These are phyloP conservation scores for Tulasnella sp. DNA, from an alignment of 768 basidiomycete species.

Conservation along the genomic window DNA sequence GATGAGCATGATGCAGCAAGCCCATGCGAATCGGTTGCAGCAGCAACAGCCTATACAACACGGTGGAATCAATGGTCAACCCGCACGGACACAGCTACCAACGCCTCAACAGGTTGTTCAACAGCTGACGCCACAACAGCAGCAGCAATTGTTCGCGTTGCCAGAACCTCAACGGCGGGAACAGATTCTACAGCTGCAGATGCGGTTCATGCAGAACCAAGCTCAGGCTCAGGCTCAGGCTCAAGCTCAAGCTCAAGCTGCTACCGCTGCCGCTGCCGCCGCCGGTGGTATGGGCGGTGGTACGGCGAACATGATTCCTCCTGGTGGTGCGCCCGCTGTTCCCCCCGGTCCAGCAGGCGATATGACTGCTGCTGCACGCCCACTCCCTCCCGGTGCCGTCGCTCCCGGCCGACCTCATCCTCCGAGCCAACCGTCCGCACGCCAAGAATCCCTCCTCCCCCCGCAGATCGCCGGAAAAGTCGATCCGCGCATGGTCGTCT, in stretches of 20 bases:
- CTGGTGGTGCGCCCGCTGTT: background rate
- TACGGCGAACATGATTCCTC: background rate
- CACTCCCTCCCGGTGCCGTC: background rate
- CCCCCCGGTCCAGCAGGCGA: conserved; percentile 6
- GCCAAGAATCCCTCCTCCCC: background rate
- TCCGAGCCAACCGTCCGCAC: background rate
- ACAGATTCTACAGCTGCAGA: conserved; percentile 9
- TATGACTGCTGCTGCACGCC: background rate
- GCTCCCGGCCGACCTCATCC: background rate
- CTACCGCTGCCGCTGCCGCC: background rate
- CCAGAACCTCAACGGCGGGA: conserved; percentile 10
- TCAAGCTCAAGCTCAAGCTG: conserved; percentile 8
- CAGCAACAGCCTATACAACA: conserved; percentile 2
- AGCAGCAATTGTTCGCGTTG: conserved; percentile 2
- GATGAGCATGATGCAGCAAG: conserved; percentile 4
- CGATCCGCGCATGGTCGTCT: conserved; percentile 36
- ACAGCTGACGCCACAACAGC: conserved; percentile 4
- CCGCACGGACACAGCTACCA: conserved; percentile 5
- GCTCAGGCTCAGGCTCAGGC: conserved; percentile 17
- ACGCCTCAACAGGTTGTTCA: background rate
- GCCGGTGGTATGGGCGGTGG: background rate
- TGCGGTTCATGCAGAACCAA: conserved; percentile 4
- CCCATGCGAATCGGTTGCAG: background rate
- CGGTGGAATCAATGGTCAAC: conserved; percentile 18
- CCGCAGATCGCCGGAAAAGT: conserved; percentile 1